Percentiles rank a stretch among this genome's conserved stretches.
Evolutionary conservation across 805 yeast genomes (phyloP).

Genomic region (Metschnikowia peoriensis): DNA sequence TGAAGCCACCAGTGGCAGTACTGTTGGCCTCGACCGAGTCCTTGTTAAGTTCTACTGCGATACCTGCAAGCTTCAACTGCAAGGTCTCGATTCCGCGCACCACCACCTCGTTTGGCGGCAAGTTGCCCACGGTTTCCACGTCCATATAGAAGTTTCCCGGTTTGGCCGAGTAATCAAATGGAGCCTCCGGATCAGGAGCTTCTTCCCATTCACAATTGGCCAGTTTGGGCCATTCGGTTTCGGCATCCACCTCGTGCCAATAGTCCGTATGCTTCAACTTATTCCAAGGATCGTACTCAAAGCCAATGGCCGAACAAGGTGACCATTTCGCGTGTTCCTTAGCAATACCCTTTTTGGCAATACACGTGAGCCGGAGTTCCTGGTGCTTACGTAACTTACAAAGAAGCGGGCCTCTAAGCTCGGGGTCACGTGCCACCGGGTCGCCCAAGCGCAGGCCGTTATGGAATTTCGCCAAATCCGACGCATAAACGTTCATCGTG

Average conservation of each 20-base stretch:
- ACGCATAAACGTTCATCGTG: conserved; percentile 85
- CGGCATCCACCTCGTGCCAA: conserved; percentile 92
- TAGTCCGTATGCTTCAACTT: conserved; percentile 92
- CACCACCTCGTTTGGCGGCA: conserved; percentile 87
- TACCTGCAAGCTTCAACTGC: conserved; percentile 87
- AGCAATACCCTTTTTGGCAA: conserved; percentile 96
- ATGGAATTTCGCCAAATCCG: conserved; percentile 57
- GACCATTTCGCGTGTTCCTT: conserved; percentile 99
- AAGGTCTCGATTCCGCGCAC: conserved; percentile 78
- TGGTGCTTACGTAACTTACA: conserved; percentile 92
- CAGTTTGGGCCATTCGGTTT: conserved; percentile 89
- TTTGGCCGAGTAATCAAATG: conserved; percentile 78
- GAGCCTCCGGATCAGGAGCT: conserved; percentile 83
- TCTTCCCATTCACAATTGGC: conserved; percentile 95
- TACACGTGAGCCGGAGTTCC: conserved; percentile 83
- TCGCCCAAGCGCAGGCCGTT: conserved; percentile 60
- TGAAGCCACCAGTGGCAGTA: conserved; percentile 47
- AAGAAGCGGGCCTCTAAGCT: conserved; percentile 80
- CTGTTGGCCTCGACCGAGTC: conserved; percentile 40
- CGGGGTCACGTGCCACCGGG: conserved; percentile 80
- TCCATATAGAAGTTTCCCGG: conserved; percentile 83
- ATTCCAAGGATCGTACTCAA: conserved; percentile 99
- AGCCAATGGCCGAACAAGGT: conserved; percentile 92
- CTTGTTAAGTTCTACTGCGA: conserved; percentile 64
- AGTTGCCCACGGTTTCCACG: conserved; percentile 88